phyloP scores from a whole-genome alignment of 257 asterid species.

The Primulina tabacum region DNA sequence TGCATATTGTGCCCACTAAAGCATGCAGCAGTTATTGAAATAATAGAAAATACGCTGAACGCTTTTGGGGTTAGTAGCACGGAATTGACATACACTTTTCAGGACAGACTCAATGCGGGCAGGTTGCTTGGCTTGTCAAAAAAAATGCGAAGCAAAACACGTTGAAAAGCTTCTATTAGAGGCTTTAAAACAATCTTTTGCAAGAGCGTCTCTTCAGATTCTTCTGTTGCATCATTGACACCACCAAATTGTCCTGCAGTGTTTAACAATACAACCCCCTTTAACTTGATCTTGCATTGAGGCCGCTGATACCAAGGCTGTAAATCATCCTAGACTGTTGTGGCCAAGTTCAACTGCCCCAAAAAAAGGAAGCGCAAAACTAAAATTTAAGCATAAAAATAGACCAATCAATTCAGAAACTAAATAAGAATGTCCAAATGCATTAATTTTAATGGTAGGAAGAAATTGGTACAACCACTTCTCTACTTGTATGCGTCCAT shows the following conservation, averaged over 20 bases:
- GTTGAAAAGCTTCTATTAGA: constrained; percentile 73
- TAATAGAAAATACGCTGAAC: background rate
- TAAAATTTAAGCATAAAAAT: background rate
- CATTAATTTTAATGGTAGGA: background rate
- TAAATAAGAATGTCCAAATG: background rate
- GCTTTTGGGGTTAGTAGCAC: background rate
- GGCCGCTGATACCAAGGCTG: constrained; percentile 78
- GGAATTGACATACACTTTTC: constrained; percentile 60
- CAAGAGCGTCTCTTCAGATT: constrained; percentile 50
- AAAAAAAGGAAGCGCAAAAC: constrained; percentile 4
- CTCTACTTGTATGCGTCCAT: too few relatives aligned
- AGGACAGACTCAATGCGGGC: constrained; percentile 78
- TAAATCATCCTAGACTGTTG: constrained; percentile 89
- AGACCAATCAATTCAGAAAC: background rate
- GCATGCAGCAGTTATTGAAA: background rate
- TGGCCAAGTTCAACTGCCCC: constrained; percentile 6
- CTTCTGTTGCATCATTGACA: constrained; percentile 32
- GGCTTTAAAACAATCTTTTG: constrained; percentile 66
- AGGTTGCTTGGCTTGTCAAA: constrained; percentile 99
- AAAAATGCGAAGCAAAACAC: constrained; percentile 70
- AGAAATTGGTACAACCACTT: too few relatives aligned
- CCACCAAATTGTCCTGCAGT: constrained; percentile 91
- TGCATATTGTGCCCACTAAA: background rate
- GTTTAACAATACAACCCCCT: constrained; percentile 80
- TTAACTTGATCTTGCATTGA: constrained; percentile 61